Conservation (phyloP, 208 protist species). For the Leishmania amazonensis region DNA sequence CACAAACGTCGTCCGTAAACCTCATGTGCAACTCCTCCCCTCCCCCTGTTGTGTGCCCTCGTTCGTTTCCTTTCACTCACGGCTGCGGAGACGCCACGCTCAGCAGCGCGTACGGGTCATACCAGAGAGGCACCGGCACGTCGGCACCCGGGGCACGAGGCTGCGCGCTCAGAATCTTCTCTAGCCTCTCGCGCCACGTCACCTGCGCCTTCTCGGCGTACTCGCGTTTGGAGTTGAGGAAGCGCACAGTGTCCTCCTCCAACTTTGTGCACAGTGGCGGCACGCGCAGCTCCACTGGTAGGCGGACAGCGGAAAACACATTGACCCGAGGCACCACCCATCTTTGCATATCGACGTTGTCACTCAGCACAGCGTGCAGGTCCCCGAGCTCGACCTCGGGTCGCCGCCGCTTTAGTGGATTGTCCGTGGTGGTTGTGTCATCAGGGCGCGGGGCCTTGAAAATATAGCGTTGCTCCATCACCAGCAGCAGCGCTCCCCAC, state of each 20-base stretch:
- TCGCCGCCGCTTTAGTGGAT: conserved; percentile 38
- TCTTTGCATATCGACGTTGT: conserved; percentile 55
- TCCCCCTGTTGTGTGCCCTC: not conserved
- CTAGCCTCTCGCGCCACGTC: conserved; percentile 44
- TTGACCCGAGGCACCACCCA: conserved; percentile 61
- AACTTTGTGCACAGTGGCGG: conserved; percentile 47
- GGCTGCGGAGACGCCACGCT: conserved; percentile 35
- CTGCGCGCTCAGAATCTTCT: conserved; percentile 18
- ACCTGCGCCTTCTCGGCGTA: conserved; percentile 51
- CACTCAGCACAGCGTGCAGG: conserved; percentile 35
- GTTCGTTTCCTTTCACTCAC: not conserved
- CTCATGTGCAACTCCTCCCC: not conserved
- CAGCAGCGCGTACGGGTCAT: conserved; percentile 75
- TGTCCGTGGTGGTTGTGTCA: conserved; percentile 2
- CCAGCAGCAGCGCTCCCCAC: conserved; percentile 55
- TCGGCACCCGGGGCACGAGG: conserved; percentile 8
- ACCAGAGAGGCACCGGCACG: conserved; percentile 69
- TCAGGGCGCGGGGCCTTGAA: conserved; percentile 46
- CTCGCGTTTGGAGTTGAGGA: conserved; percentile 52
- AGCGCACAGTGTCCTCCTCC: conserved; percentile 58
- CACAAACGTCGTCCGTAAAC: not conserved
- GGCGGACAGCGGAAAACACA: conserved; percentile 48
- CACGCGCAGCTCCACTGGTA: conserved; percentile 66
- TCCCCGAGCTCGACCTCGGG: conserved; percentile 18
- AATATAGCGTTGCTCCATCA: conserved; percentile 76